phyloP scores from a whole-genome alignment of 208 protist species.

The Wallacemonas sp. region DNA sequence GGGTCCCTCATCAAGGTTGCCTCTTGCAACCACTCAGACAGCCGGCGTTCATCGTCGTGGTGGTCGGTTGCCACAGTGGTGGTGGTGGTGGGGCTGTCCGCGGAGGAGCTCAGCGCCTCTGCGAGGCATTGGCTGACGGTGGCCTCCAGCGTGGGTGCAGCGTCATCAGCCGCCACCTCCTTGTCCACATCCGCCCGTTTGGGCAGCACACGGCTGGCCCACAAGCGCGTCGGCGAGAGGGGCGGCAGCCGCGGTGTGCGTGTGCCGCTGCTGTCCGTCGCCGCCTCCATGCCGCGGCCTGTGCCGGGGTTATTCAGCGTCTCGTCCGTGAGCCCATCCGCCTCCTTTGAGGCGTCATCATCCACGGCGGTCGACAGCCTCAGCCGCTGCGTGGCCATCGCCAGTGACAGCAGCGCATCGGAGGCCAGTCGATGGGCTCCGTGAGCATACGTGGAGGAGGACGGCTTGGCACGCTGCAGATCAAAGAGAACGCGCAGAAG shows the following conservation, averaged over 20 bases:
- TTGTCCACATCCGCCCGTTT: background rate
- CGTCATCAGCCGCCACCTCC: background rate
- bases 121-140: background rate
- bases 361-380: no score
- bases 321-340: no score
- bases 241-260: background rate
- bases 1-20: background rate
- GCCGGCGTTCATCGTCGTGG: no score
- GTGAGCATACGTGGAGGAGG: no score
- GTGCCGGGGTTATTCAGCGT: no score
- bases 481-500: background rate
- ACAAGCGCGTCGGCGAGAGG: background rate
- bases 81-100: no score
- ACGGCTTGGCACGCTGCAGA: background rate
- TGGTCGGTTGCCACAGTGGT: no score
- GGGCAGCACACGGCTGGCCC: background rate
- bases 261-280: no score
- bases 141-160: background rate
- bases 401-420: constrained; percentile 4
- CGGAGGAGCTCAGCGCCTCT: background rate
- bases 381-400: constrained; percentile 3
- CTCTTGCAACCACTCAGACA: background rate
- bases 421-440: background rate
- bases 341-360: no score
- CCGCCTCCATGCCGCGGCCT: no score